phyloP scores from a whole-genome alignment of 257 asterid species.

The Solanum virginianum region DNA sequence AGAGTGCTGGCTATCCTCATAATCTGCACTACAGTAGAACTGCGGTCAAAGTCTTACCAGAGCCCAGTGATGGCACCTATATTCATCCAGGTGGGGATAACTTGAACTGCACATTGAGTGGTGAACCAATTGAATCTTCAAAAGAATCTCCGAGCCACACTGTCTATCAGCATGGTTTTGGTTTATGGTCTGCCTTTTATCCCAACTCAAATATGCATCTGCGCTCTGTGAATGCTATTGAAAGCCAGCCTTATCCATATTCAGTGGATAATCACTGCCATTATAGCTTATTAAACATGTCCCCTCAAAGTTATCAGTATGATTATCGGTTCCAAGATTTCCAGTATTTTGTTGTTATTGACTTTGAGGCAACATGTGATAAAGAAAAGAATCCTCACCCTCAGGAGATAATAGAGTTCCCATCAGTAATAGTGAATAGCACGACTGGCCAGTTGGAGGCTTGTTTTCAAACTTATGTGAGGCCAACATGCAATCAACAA shows the following conservation, averaged over 20 bases:
- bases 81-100: conserved; percentile 29
- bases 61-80: conserved; percentile 25
- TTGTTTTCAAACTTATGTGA: conserved; percentile 73
- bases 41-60: conserved; percentile 27
- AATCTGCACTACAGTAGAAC: conserved; percentile 26
- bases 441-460: conserved; percentile 65
- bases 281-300: conserved; percentile 34
- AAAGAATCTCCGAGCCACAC: conserved; percentile 24
- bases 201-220: conserved; percentile 27
- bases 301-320: conserved; percentile 29
- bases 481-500: conserved; percentile 69
- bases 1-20: conserved; percentile 36
- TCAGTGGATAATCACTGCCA: conserved; percentile 42
- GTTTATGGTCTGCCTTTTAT: conserved; percentile 36
- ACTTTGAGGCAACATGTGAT: conserved; percentile 93
- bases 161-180: conserved; percentile 25
- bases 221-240: conserved; percentile 37
- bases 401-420: conserved; percentile 94
- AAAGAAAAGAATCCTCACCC: conserved; percentile 64
- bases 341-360: conserved; percentile 72
- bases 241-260: conserved; percentile 40
- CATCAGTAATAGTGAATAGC: conserved; percentile 78
- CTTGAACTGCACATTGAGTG: conserved; percentile 20
- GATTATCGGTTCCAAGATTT: conserved; percentile 53
- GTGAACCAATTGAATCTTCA: conserved; percentile 31